Base-by-base conservation (phyloP, 805 yeast species). In the Candida nemodendra region DNA sequence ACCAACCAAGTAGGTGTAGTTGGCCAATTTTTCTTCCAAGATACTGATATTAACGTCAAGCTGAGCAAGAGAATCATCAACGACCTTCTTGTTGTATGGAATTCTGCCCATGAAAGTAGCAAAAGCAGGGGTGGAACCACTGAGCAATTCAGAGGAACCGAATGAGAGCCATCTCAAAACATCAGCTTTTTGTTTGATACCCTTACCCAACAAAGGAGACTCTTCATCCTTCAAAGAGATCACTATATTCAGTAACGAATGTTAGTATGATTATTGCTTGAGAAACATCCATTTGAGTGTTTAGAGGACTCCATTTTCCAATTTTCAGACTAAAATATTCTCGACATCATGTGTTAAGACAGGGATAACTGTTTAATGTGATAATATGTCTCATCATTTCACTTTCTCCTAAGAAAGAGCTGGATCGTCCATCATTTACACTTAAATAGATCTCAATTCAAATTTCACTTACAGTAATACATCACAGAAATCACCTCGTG, bases 331-430 rank as follows among this genome's bases (percentile, higher is more conserved):
- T 70, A 43, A 50, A 64, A 47, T 65, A 36, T 64, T 71, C 82
- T 81, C 86, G 86, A 80, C 86, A 81, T 74, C 59, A 61, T 78
- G 48, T 78, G 63, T 81, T 81, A 80, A 81, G 87, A 81, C 87
- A 81, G 87, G 87, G 87, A 81, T 81, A 81, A 81, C 87, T 81
- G 87, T 81, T 61, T 69, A 67, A 51, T 35, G 34, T 62, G 56
- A 56, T 58, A 61, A 65, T 59, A 43, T 64, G 60, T 71, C 68
- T 80, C 85, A 80, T 80, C 86, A 79, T 62, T 58, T 50, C 30
- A 51, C 48, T 40, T 28, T 35, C 21, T 33, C 26, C 15, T 31
- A 23, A 6, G 11, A 19, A 21, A 16, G 9, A 40, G n/a, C 9
- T 11, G 9, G 14, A 27, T 17, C n/a, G n/a, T n/a, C n/a, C n/a